These are phyloP conservation scores for Penicillium arizonense DNA, from an alignment of 495 filamentous ascomycete species.

Conservation along the genomic window DNA sequence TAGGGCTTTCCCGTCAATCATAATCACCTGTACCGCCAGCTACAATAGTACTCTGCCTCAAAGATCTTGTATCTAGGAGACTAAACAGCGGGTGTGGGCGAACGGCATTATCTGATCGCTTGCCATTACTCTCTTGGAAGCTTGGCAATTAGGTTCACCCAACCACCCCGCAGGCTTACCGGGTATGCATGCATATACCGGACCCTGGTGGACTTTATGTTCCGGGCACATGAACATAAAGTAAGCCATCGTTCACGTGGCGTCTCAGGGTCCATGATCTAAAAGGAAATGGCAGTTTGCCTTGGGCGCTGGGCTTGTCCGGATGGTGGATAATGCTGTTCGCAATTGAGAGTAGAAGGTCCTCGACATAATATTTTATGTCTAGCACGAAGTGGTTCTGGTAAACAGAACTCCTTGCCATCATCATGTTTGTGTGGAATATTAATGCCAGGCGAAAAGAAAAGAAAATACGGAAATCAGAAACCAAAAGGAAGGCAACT, in stretches of 20 bases:
- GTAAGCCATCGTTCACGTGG: background rate
- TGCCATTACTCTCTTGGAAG: slow-evolving; percentile 6
- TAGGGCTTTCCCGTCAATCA: background rate
- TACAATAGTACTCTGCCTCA: background rate
- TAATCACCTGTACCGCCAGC: background rate
- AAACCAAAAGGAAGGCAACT: too few relatives aligned
- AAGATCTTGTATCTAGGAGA: background rate
- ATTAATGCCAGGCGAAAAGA: too few relatives aligned
- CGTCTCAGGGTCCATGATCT: background rate
- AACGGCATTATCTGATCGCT: slow-evolving; percentile 1
- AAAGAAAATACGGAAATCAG: too few relatives aligned
- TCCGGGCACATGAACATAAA: background rate
- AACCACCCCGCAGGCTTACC: background rate
- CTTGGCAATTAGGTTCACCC: slow-evolving; percentile 2
- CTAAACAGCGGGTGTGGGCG: background rate
- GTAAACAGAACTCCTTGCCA: too few relatives aligned
- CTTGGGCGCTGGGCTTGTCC: background rate
- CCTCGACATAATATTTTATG: too few relatives aligned
- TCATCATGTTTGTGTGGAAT: too few relatives aligned
- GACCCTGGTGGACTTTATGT: background rate
- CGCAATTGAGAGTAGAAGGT: background rate
- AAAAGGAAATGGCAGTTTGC: background rate
- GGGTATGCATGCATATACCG: background rate
- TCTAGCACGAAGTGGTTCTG: too few relatives aligned
- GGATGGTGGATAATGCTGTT: background rate